A percentile compares a stretch with the other conserved stretches of the same genome.
These are phyloP conservation scores for Lactarius tabidus DNA, from an alignment of 768 basidiomycete genomes.

Conservation along the genomic window DNA sequence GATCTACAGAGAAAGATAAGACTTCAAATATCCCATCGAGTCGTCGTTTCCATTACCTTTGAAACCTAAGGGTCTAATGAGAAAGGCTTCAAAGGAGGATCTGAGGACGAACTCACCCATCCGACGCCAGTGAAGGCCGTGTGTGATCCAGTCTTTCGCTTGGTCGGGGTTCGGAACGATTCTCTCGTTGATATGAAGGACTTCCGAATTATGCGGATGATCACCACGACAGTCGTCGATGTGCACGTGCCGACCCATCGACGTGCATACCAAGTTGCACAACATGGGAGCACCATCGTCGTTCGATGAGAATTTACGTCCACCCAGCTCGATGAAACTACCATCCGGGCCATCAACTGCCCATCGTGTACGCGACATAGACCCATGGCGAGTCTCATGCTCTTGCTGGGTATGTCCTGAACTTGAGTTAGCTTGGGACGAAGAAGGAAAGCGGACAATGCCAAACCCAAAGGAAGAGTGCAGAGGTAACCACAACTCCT, in stretches of 20 bases:
- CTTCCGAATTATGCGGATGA: conserved; percentile 41
- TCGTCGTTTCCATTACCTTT: conserved; percentile 38
- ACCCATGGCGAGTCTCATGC: conserved; percentile 61
- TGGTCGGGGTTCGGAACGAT: too few species aligned
- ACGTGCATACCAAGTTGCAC: too few species aligned
- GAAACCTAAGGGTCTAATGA: conserved; percentile 40
- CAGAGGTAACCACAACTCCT: conserved; percentile 56
- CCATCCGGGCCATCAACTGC: conserved; percentile 51
- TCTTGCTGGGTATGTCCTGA: conserved; percentile 56
- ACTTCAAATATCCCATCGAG: neutral
- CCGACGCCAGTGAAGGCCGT: too few species aligned
- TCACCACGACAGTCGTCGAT: conserved; percentile 51
- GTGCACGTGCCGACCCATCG: conserved; percentile 55
- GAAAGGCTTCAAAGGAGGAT: conserved; percentile 11
- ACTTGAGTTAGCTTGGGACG: neutral
- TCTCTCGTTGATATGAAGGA: conserved; percentile 42
- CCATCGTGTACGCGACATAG: conserved; percentile 58
- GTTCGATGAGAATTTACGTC: conserved; percentile 55
- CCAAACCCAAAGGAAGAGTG: conserved; percentile 48
- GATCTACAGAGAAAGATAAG: conserved; percentile 37
- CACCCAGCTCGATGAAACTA: conserved; percentile 48
- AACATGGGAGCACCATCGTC: too few species aligned
- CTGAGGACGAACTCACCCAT: conserved; percentile 36
- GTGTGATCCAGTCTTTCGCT: too few species aligned
- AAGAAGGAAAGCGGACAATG: neutral